Conservation (phyloP, 768 basidiomycete species). For the Rhodosporidiobolus sp. region DNA sequence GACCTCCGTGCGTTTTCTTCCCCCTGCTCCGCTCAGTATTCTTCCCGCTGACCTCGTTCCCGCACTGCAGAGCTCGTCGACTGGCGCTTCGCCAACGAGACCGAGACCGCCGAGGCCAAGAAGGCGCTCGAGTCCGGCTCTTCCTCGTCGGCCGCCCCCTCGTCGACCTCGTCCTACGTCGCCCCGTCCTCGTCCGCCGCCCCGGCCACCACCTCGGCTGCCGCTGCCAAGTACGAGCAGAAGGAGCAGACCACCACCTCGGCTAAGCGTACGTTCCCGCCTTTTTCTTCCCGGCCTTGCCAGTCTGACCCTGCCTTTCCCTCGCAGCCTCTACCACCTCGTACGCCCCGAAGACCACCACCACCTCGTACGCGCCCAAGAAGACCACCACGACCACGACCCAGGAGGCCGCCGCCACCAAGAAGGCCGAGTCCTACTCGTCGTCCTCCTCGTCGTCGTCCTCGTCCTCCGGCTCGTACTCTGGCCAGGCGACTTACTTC, state of each 20-base stretch:
- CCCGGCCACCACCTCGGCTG: conserved; percentile 13
- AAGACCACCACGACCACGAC: conserved; percentile 26
- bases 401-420: conserved; percentile 8
- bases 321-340: conserved; percentile 39
- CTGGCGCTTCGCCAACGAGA: conserved; percentile 40
- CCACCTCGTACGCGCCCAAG: conserved; percentile 33
- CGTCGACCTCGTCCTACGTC: conserved; percentile 15
- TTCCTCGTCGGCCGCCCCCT: conserved; percentile 50
- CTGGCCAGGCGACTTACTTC: conserved; percentile 57
- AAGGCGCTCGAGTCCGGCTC: conserved; percentile 55
- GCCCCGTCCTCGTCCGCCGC: conserved; percentile 9
- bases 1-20: conserved; percentile 16
- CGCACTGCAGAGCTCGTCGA: conserved; percentile 25
- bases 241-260: conserved; percentile 7
- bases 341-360: conserved; percentile 34
- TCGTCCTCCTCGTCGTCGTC: conserved; percentile 38
- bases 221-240: neutral
- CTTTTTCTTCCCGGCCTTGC: neutral
- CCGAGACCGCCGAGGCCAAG: conserved; percentile 50
- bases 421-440: conserved; percentile 27
- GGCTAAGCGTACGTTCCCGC: conserved; percentile 1
- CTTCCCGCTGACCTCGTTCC: conserved; percentile 61
- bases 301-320: neutral
- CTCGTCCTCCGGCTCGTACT: conserved; percentile 36
- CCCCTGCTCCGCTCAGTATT: conserved; percentile 52